A percentile compares a stretch with the other conserved stretches of the same genome.
phyloP scores from a whole-genome alignment of 176 grass and related monocot genomes.

The Eleusine indica region DNA sequence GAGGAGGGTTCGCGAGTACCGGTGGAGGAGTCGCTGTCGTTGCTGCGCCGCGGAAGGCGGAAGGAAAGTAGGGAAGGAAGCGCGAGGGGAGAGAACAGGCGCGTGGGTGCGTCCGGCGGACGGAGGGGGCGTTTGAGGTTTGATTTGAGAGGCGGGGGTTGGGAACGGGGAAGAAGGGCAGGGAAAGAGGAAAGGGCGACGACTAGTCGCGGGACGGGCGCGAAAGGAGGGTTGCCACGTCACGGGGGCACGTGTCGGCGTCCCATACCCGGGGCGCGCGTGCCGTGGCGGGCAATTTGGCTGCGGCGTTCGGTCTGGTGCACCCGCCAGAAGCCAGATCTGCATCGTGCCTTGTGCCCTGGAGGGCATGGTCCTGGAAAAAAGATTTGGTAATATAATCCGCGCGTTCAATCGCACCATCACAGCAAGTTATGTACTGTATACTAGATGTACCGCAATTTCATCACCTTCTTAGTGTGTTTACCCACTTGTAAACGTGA shows the following conservation, averaged over 20 bases:
- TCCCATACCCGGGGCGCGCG: conserved; percentile 43
- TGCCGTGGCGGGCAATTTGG: conserved; percentile 16
- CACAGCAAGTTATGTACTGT: background rate
- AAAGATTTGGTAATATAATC: background rate
- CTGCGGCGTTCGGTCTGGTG: background rate
- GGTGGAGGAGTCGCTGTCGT: conserved; percentile 17
- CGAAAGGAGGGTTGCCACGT: conserved; percentile 48
- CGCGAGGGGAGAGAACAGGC: too few species aligned
- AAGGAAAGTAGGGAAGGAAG: background rate
- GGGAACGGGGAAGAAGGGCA: background rate
- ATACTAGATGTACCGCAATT: too few species aligned
- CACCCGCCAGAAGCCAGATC: conserved; percentile 3
- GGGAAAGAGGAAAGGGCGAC: background rate
- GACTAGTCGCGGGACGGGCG: conserved; percentile 26
- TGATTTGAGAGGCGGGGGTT: conserved; percentile 2
- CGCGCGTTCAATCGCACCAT: background rate
- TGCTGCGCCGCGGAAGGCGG: background rate
- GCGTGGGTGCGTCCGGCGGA: background rate
- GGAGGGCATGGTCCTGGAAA: background rate
- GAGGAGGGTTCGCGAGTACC: background rate
- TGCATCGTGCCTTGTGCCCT: conserved; percentile 4
- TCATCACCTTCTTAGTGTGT: too few species aligned
- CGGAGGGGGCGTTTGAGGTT: background rate
- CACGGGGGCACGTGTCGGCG: conserved; percentile 49
- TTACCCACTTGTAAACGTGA: background rate